phyloP scores from a whole-genome alignment of 345 rosid genomes.

The Mercurialis annua region DNA sequence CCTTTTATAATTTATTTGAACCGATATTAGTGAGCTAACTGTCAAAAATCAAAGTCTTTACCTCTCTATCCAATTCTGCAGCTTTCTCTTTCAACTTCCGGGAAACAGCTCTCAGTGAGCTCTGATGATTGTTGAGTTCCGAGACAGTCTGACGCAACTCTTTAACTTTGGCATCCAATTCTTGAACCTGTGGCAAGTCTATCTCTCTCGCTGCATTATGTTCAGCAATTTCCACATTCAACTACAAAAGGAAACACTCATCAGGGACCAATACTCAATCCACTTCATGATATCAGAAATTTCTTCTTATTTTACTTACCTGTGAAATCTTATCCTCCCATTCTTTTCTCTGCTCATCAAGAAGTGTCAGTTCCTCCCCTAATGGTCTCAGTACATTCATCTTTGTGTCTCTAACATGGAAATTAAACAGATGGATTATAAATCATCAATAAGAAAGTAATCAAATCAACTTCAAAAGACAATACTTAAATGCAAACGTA shows the following conservation, averaged over 20 bases:
- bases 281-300: slow-evolving; percentile 7
- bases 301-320: slow-evolving; percentile 37
- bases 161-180: slow-evolving; percentile 54
- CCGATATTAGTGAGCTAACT: not conserved
- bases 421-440: not conserved
- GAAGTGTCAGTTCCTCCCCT: slow-evolving; percentile 55
- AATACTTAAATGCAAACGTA: not conserved
- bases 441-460: not conserved
- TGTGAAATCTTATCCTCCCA: slow-evolving; percentile 60
- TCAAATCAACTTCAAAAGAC: not conserved
- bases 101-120: slow-evolving; percentile 51
- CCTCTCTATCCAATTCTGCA: slow-evolving; percentile 63
- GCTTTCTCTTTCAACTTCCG: slow-evolving; percentile 61
- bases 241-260: slow-evolving; percentile 38
- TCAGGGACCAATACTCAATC: slow-evolving; percentile 12
- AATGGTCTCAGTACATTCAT: slow-evolving; percentile 52
- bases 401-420: slow-evolving; percentile 54
- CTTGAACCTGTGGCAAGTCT: slow-evolving; percentile 72
- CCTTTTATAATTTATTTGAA: not conserved
- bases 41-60: slow-evolving; percentile 19
- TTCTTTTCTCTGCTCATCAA: slow-evolving; percentile 63
- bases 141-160: slow-evolving; percentile 59
- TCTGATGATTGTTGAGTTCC: slow-evolving; percentile 71
- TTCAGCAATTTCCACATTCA: slow-evolving; percentile 68
- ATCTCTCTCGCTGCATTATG: slow-evolving; percentile 59